Evolutionary conservation across 2,329 filamentous ascomycete genomes (phyloP).

Genomic region (Didymella keratinophila): DNA sequence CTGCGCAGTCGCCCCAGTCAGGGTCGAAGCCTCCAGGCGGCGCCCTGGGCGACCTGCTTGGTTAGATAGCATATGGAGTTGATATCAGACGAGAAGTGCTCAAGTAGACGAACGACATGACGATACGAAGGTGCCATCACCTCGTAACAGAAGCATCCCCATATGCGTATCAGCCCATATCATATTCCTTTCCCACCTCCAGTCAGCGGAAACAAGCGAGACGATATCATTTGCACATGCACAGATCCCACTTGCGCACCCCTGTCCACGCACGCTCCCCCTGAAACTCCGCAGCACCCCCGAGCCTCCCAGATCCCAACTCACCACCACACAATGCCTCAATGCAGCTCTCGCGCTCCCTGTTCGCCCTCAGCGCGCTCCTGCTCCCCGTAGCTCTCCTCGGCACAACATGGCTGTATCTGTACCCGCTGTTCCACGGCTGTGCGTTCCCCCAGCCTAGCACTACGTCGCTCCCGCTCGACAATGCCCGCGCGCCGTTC

Average conservation of each 20-base stretch:
- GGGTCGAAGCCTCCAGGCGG: conserved; percentile 47
- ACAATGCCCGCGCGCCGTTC: conserved; percentile 70
- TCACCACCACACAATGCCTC: conserved; percentile 48
- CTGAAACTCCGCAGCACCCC: conserved; percentile 13
- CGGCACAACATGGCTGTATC: conserved; percentile 80
- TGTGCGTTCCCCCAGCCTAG: conserved; percentile 76
- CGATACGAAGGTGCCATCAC: background rate
- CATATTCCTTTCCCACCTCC: background rate
- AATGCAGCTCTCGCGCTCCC: conserved; percentile 60
- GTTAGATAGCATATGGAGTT: conserved; percentile 22
- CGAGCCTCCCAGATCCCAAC: background rate
- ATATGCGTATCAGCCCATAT: background rate
- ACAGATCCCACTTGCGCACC: background rate
- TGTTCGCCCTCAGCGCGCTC: conserved; percentile 57
- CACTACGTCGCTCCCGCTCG: conserved; percentile 22
- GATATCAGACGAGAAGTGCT: background rate
- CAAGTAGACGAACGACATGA: conserved; percentile 3
- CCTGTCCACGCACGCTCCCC: background rate
- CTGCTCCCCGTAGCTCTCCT: conserved; percentile 72
- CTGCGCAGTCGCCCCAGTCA: conserved; percentile 35
- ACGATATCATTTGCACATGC: background rate
- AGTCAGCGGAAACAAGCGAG: background rate
- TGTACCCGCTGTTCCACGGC: conserved; percentile 79
- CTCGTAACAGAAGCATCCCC: background rate
- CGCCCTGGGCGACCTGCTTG: conserved; percentile 48